Base-by-base conservation (phyloP, 2,329 filamentous ascomycete species). In the Cytospora leucostoma region DNA sequence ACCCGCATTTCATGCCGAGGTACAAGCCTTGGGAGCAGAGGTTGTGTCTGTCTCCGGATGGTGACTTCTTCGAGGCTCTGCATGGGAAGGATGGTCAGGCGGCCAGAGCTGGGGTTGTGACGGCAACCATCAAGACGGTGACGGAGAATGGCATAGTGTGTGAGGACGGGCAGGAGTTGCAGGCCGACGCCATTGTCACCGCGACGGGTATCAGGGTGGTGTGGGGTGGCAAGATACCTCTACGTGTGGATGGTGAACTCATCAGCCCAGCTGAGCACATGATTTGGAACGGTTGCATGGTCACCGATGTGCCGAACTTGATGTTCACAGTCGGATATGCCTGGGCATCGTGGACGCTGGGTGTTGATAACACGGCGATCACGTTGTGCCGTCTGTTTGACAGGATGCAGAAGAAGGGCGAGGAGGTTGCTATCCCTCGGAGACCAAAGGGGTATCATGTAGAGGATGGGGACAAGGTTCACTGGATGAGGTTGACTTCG, bases 21-120 rank as follows among this genome's bases (percentile, higher is more conserved):
- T 65, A 65, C 15, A 49, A 40, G 7, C 85, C 84, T 0, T 87
- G 88, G 86, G 82, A 91, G 60, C 89, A 92, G 70, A 83, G 90
- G 1, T 75, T 92, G 19, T 92, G 89, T 68, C 76, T 88, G 35
- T 83, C 70, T 1, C 72, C 75, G 19, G 75, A 81, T 34, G 78
- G 78, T 0, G 81, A 82, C 67, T 80, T 83, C 61, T 84, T 77
- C 66, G 61, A 70, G 7, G 74, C 56, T n/a, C n/a, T 65, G 47
- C 56, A 60, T 56, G 38, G 53, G 76, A 0, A 69, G 82, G 15
- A 73, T 74, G 3, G 73, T 67, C 2, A 75, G 75, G 38, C 57
- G 17, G 53, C 62, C 27, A 80, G 73, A 53, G 76, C 70, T 13
- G 70, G 73, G 13, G 71, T 84, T 1, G 75, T 78, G 1, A 84